Evolutionary conservation across 495 filamentous ascomycete genomes (phyloP), one percentile per base, ranked within the genome.

Genomic region (Parachaetomium inaequale): DNA sequence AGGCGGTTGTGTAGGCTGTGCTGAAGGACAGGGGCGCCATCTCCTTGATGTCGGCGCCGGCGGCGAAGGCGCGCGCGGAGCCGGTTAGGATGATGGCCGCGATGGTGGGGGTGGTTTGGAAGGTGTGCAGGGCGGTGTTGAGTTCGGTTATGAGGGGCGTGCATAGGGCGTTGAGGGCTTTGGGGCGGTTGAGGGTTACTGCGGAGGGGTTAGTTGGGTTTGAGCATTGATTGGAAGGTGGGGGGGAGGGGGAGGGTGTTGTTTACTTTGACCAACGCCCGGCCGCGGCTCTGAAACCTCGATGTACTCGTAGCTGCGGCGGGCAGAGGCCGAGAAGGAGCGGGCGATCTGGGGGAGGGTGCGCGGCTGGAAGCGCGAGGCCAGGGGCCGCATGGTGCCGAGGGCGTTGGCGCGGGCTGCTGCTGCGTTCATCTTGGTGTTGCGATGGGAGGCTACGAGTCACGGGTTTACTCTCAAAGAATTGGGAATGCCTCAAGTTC

Each of bases 1-100:
- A 98, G 74, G 93, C 89, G 62, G 73, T 82, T 23, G 81, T 87
- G 82, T 94, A 96, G 50, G 94, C 94, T 56, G 84, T 71, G 55
- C 86, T 82, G 80, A 98, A 98, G 68, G 85, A 92, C 4, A 96
- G 84, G 54, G 90, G 84, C 42, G 89, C 86, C 94, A 98, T 98
- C 79, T 98, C 94, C 76, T 97, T 97, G 77, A 98, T 98, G 77
- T 98, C 94, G 61, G 94, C 94, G 59, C 94, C 94, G 62, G 94
- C 94, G 3, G 94, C 94, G 73, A 98, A 98, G 47, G 93, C 91
- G 71, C 87, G 88, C 57, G 88, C 82, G 62, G 84, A 90, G 52
- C 94, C 94, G 0, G 94, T 97, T 43, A 98, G 85, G 52, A 98
- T 77, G 64, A 96, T 89, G 49, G 87, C 87, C 34, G 87, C 83